Percentiles rank a stretch among this genome's conserved stretches.
Evolutionary conservation across 2,329 filamentous ascomycete species (phyloP).

Genomic region (Helminthosporium solani): DNA sequence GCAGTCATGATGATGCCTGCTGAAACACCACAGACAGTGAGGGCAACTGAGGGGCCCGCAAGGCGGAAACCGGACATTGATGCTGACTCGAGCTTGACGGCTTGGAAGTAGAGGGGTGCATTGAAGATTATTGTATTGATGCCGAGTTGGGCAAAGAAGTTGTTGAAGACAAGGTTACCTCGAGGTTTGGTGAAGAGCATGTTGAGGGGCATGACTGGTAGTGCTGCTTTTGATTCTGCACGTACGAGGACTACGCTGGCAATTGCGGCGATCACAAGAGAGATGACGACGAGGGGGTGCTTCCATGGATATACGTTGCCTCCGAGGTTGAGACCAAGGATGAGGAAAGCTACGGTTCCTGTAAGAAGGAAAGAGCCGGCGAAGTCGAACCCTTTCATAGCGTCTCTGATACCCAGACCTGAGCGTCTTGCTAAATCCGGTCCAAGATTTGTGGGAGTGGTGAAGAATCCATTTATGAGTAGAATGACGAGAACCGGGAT

Average conservation of each 20-base stretch:
- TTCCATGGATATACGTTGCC: constrained; percentile 55
- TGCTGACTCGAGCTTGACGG: constrained; percentile 56
- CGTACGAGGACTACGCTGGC: constrained; percentile 44
- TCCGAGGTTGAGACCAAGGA: constrained; percentile 55
- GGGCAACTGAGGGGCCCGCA: constrained; percentile 60
- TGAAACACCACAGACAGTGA: constrained; percentile 45
- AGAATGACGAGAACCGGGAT: constrained; percentile 51
- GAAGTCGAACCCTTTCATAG: constrained; percentile 52
- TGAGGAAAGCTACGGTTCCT: constrained; percentile 49
- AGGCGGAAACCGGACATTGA: constrained; percentile 73
- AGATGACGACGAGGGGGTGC: constrained; percentile 52
- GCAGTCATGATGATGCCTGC: constrained; percentile 48
- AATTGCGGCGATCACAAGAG: constrained; percentile 46
- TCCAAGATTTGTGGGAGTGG: constrained; percentile 49
- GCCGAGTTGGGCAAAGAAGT: constrained; percentile 53
- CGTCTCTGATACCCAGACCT: constrained; percentile 43
- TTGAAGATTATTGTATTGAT: constrained; percentile 65
- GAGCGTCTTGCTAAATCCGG: constrained; percentile 46
- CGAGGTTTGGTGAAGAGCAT: constrained; percentile 51
- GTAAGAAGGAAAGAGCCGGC: constrained; percentile 52
- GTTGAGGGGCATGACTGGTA: constrained; percentile 52
- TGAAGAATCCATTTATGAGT: constrained; percentile 45
- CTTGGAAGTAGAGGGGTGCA: constrained; percentile 66
- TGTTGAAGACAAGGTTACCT: constrained; percentile 53
- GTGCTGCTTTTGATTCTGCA: constrained; percentile 41